Evolutionary conservation across 2,329 filamentous ascomycete genomes (phyloP), one percentile per base, ranked within the genome.

Genomic region (Trichocomaceae sp.): DNA sequence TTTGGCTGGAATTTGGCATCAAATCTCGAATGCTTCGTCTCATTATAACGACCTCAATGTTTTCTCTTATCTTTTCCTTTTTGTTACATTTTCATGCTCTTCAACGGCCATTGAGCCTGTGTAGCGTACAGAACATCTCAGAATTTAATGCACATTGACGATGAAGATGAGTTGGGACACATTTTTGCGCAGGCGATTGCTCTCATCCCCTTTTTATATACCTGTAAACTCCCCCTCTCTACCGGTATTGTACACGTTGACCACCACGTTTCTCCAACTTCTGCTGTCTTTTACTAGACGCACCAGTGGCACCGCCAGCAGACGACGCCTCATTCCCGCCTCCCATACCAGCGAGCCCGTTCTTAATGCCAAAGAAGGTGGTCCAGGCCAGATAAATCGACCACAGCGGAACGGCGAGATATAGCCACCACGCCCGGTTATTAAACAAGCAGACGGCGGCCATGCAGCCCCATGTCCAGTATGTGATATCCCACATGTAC

Each of bases 401-500:
- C 62, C 79, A 80, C 5, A 73, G 17, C 1, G 77, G 77, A 33
- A 79, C 70, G 2, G 74, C 72, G 23, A 76, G 66, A 71, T 80
- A 87, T 35, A 83, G 60, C 77, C 83, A 82, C 85, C 85, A 88
- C 3, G 77, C 88, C 75, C 86, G 86, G 69, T 96, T 90, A 3
- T 93, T 93, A 47, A 92, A 81, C 26, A 95, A 60, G 15, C 86
- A 80, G 13, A 86, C 90, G n/a, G 86, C 71, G 8, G 85, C 72
- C 41, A 89, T 76, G 52, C 85, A 87, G 10, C 83, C 84, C 85
- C 91, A 96, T 0, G 90, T 96, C 75, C 95, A 90, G 82, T 96
- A 97, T 52, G 96, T 77, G 49, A 96, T 83, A 74, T 99, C 93
- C 81, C 95, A 99, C 87, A 97, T 89, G 77, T 95, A 97, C 74